phyloP scores from a whole-genome alignment of 768 basidiomycete genomes.

The Suillus occidentalis region DNA sequence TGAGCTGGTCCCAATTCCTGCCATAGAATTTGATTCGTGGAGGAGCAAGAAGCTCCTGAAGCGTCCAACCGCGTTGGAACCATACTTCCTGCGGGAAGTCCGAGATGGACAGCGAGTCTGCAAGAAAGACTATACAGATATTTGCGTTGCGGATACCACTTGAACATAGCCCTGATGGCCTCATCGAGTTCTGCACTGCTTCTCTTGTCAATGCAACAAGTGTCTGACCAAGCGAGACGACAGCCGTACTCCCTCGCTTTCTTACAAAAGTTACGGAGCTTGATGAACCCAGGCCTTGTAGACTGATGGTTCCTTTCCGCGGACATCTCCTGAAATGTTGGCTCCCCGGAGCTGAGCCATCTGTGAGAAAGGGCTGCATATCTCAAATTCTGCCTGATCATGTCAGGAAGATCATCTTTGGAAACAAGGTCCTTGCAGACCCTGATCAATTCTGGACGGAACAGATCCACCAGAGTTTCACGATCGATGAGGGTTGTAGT shows the following conservation, averaged over 20 bases:
- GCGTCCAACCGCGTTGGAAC: slow-evolving; percentile 21
- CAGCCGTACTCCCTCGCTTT: slow-evolving; percentile 16
- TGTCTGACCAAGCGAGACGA: slow-evolving; percentile 25
- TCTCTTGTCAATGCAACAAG: slow-evolving; percentile 27
- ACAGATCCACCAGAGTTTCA: not conserved
- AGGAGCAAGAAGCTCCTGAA: slow-evolving; percentile 24
- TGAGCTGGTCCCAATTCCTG: slow-evolving; percentile 17
- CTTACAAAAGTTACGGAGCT: slow-evolving; percentile 17
- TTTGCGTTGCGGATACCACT: slow-evolving; percentile 22
- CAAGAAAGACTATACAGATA: slow-evolving; percentile 23
- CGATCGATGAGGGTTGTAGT: not conserved
- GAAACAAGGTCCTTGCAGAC: not conserved
- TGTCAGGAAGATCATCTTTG: slow-evolving; percentile 1
- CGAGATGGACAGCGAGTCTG: slow-evolving; percentile 1
- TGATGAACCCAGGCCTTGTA: slow-evolving; percentile 11
- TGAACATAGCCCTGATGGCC: slow-evolving; percentile 29
- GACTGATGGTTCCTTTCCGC: not conserved
- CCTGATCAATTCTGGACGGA: not conserved
- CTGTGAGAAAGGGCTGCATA: slow-evolving; percentile 7
- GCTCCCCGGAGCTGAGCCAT: slow-evolving; percentile 1
- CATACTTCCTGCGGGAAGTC: slow-evolving; percentile 20
- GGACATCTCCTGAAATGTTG: slow-evolving; percentile 7
- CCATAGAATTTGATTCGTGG: slow-evolving; percentile 20
- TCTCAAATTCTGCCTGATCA: not conserved
- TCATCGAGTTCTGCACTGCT: slow-evolving; percentile 32